phyloP scores from a whole-genome alignment of 2,329 filamentous ascomycete species.

The Exophiala calicioides region DNA sequence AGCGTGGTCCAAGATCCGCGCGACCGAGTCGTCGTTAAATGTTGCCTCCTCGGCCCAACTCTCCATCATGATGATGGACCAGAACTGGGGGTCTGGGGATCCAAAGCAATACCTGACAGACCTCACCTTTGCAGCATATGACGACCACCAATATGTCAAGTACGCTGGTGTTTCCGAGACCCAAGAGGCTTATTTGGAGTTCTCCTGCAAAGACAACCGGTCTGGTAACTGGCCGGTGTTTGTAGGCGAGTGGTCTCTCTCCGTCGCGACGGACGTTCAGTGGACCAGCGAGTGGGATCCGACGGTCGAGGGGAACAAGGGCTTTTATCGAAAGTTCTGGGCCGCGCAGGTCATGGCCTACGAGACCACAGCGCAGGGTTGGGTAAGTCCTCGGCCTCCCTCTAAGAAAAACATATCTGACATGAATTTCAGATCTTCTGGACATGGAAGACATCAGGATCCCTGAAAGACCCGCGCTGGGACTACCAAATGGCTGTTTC shows the following conservation, averaged over 20 bases:
- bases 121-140: constrained; percentile 52
- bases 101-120: constrained; percentile 50
- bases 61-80: constrained; percentile 58
- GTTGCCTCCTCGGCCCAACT: constrained; percentile 48
- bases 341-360: constrained; percentile 58
- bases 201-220: constrained; percentile 53
- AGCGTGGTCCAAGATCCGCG: constrained; percentile 47
- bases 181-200: constrained; percentile 53
- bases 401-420: not conserved
- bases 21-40: constrained; percentile 48
- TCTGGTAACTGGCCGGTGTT: constrained; percentile 50
- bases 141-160: constrained; percentile 62
- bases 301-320: constrained; percentile 41
- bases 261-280: constrained; percentile 53
- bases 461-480: constrained; percentile 49
- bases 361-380: constrained; percentile 44
- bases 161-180: constrained; percentile 48
- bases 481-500: constrained; percentile 49
- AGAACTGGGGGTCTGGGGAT: constrained; percentile 59
- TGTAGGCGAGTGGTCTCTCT: constrained; percentile 62
- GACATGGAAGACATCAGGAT: constrained; percentile 54
- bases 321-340: constrained; percentile 60
- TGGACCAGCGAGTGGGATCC: constrained; percentile 48
- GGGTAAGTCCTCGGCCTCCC: constrained; percentile 52
- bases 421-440: constrained; percentile 47